Conservation (phyloP, 2,329 filamentous ascomycete species). For the Metarhizium humberi region DNA sequence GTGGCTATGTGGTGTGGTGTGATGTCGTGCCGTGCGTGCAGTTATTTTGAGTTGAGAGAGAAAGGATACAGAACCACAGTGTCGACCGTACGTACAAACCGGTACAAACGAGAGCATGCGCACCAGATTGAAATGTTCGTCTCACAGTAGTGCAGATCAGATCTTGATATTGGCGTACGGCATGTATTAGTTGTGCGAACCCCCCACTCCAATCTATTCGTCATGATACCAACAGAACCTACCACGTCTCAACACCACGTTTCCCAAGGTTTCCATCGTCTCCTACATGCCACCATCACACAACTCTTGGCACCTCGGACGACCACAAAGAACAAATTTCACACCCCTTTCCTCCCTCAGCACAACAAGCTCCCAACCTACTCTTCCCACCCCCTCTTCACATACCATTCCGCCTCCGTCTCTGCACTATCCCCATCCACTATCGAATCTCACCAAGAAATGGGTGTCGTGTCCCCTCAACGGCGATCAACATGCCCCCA, state of each 20-base stretch:
- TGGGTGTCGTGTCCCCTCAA: constrained; percentile 50
- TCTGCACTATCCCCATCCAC: constrained; percentile 30
- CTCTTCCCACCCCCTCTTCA: constrained; percentile 53
- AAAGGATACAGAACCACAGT: no score
- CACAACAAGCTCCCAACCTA: constrained; percentile 55
- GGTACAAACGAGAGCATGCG: no score
- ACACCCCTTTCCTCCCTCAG: constrained; percentile 35
- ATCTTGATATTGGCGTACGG: no score
- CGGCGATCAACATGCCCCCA: constrained; percentile 57
- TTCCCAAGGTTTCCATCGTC: neutral
- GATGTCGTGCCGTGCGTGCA: no score
- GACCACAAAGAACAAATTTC: neutral
- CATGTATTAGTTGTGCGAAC: neutral
- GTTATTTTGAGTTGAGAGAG: no score
- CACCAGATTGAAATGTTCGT: no score
- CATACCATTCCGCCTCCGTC: constrained; percentile 54
- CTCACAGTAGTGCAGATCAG: no score
- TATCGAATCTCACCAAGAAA: constrained; percentile 42
- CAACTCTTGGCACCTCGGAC: neutral
- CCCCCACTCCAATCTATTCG: neutral
- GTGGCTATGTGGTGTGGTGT: neutral
- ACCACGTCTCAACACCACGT: neutral
- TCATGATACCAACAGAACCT: neutral
- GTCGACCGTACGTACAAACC: no score
- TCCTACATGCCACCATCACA: neutral